Evolutionary conservation across 2,329 filamentous ascomycete genomes (phyloP), one percentile per base, ranked within the genome.

Genomic region (Fusarium illudens): DNA sequence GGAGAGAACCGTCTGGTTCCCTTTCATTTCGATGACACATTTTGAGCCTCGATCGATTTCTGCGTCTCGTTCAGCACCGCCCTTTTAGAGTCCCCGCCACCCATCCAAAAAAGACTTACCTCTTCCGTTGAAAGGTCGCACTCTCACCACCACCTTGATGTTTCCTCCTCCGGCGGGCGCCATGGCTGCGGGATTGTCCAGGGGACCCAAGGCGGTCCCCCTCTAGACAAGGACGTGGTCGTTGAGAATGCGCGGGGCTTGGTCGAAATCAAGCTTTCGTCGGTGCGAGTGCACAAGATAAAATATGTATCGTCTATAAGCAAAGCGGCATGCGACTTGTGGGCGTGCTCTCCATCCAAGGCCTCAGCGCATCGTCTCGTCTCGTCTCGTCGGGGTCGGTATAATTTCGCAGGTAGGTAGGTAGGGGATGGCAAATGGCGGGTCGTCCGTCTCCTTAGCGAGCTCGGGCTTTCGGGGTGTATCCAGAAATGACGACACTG

Each of bases 131-230:
- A 99, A 99, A 52, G 96, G 96, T 78, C 96, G 89, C 75, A 92
- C 90, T 83, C 96, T 90, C 84, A 99, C 96, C 85, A 99, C 96
- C 84, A 99, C 96, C 90, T 99, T 99, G 81, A 99, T 99, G 79
- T 99, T 99, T 78, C 96, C 94, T 82, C 92, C 94, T 76, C 92
- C 92, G 73, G 87, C 83, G 65, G 84, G 79, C 71, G 79, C 74
- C 79, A 81, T 81, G 75, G 56, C 70, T 74, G 71, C 70, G 66
- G 61, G 59, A 62, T 64, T 61, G 70, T 68, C 69, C 67, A 71
- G 77, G 79, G 78, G 79, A 79, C 78, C 79, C 65, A 64, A 51
- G 60, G 36, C 71, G 78, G 79, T 75, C 77, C 78, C 42, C 77
- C 78, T 74, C 57, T 64, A 49, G 70, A 56, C 60, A 57, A 55